Evolutionary conservation across 2,329 filamentous ascomycete species (phyloP).

Genomic region (Chaetomium olivaceum): DNA sequence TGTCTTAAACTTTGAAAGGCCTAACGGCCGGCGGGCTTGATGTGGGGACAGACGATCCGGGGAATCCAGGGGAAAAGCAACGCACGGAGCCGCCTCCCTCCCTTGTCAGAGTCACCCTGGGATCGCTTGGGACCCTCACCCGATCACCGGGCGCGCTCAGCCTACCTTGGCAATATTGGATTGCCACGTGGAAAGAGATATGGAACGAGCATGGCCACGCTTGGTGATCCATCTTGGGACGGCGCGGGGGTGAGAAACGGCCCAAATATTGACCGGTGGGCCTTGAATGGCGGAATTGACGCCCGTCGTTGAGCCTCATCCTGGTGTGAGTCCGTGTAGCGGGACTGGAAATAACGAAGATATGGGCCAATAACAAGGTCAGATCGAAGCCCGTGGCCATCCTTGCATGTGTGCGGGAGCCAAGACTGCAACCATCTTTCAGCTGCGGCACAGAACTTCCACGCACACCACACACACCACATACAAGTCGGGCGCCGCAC

Average conservation of each 20-base stretch:
- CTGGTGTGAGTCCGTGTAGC: background rate
- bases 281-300: background rate
- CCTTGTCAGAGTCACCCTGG: background rate
- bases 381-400: background rate
- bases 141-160: background rate
- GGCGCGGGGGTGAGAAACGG: background rate
- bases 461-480: background rate
- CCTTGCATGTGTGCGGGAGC: background rate
- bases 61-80: background rate
- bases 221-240: background rate
- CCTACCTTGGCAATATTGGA: background rate
- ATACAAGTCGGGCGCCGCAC: background rate
- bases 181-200: background rate
- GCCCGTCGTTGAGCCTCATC: background rate
- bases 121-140: background rate
- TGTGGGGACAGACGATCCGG: slow-evolving; percentile 1
- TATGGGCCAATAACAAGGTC: background rate
- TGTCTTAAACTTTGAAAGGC: background rate
- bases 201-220: slow-evolving; percentile 5
- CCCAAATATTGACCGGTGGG: background rate
- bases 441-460: background rate
- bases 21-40: background rate
- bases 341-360: background rate
- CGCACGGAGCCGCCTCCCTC: background rate
- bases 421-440: background rate